Conservation (phyloP, 345 rosid genomes). For the Fremontodendron californicum region DNA sequence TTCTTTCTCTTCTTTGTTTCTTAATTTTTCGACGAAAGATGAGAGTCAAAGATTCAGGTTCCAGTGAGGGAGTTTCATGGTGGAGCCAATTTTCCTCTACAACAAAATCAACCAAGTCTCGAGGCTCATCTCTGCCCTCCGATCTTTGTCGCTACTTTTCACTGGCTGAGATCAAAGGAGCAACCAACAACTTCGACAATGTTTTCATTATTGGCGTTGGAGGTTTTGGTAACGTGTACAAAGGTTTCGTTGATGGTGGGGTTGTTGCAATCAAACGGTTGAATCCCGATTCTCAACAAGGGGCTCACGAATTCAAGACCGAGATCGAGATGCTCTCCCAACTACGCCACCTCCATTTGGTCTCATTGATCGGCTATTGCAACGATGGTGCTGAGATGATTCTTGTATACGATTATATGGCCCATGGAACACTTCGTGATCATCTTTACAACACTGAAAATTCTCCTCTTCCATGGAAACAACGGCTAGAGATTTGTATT, state of each 20-base stretch:
- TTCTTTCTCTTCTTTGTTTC: too few species aligned
- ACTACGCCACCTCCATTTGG: constrained; percentile 35
- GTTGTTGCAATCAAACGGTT: constrained; percentile 37
- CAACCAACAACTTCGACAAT: constrained; percentile 35
- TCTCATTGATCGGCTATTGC: constrained; percentile 38
- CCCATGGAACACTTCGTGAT: constrained; percentile 33
- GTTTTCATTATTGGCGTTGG: constrained; percentile 31
- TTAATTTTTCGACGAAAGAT: too few species aligned
- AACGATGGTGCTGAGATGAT: constrained; percentile 34
- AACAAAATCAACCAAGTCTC: constrained; percentile 18
- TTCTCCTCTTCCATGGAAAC: constrained; percentile 33
- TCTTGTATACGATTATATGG: constrained; percentile 40
- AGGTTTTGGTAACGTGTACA: constrained; percentile 42
- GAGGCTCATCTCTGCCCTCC: constrained; percentile 19
- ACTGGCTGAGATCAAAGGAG: constrained; percentile 27
- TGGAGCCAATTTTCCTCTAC: background rate
- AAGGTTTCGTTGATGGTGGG: constrained; percentile 34
- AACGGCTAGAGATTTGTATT: constrained; percentile 31
- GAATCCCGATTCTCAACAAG: constrained; percentile 30
- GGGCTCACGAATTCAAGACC: constrained; percentile 32
- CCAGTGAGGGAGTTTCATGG: background rate
- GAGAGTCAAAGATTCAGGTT: too few species aligned
- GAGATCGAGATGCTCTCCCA: constrained; percentile 43
- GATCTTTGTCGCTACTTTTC: constrained; percentile 36
- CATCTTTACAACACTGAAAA: constrained; percentile 28